These are phyloP conservation scores for Mangifera indica DNA, from an alignment of 345 rosid genomes.

Conservation along the genomic window DNA sequence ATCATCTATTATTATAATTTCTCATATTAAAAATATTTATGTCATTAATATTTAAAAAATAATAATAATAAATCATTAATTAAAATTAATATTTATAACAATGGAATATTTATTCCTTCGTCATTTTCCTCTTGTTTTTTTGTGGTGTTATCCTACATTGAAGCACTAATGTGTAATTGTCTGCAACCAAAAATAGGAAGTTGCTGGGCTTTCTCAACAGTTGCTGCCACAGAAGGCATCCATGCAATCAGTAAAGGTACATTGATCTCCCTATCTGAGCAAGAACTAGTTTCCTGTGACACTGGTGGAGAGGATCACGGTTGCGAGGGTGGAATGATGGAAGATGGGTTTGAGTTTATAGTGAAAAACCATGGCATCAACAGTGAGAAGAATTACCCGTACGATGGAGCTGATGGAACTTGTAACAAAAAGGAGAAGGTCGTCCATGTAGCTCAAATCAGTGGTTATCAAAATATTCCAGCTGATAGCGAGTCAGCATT, in stretches of 20 bases:
- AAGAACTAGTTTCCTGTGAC: slow-evolving; percentile 32
- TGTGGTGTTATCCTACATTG: not conserved
- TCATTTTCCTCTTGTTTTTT: too few species aligned
- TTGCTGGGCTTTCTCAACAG: slow-evolving; percentile 36
- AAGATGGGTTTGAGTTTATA: slow-evolving; percentile 30
- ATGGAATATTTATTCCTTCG: too few species aligned
- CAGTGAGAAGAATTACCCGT: slow-evolving; percentile 28
- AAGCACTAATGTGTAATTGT: not conserved
- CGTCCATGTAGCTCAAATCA: slow-evolving; percentile 18
- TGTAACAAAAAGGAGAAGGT: slow-evolving; percentile 17
- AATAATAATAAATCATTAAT: too few species aligned
- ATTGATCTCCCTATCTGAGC: slow-evolving; percentile 26
- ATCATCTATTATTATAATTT: too few species aligned
- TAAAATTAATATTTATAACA: too few species aligned
- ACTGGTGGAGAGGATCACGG: slow-evolving; percentile 20
- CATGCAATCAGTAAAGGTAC: slow-evolving; percentile 12
- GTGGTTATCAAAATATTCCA: slow-evolving; percentile 31
- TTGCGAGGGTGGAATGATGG: slow-evolving; percentile 34
- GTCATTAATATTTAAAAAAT: too few species aligned
- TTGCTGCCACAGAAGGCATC: slow-evolving; percentile 31
- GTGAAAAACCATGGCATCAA: slow-evolving; percentile 21
- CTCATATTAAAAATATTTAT: too few species aligned
- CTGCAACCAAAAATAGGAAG: slow-evolving; percentile 15
- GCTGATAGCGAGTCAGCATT: slow-evolving; percentile 21
- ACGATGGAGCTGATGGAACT: slow-evolving; percentile 9